Evolutionary conservation across 2,329 filamentous ascomycete species (phyloP).

Genomic region (Triangularia setosa): DNA sequence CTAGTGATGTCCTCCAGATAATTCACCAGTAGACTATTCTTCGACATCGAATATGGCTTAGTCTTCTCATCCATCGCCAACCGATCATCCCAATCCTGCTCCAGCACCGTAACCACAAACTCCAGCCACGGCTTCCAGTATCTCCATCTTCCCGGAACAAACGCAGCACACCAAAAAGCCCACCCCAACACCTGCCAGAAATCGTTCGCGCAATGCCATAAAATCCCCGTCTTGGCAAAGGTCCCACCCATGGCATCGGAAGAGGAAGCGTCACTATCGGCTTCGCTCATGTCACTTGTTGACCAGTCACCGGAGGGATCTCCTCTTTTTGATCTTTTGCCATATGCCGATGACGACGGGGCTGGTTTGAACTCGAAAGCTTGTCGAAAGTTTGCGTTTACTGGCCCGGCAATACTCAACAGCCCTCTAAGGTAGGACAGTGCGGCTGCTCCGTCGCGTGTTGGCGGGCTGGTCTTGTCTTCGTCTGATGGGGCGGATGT

Average conservation of each 20-base stretch:
- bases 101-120: conserved; percentile 73
- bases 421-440: conserved; percentile 67
- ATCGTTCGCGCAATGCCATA: conserved; percentile 75
- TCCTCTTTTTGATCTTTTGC: background rate
- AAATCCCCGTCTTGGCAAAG: conserved; percentile 50
- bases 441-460: conserved; percentile 60
- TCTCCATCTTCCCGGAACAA: conserved; percentile 70
- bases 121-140: conserved; percentile 79
- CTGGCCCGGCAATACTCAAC: conserved; percentile 60
- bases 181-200: conserved; percentile 90
- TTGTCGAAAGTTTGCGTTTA: conserved; percentile 64
- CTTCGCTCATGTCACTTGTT: background rate
- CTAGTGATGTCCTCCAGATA: conserved; percentile 49
- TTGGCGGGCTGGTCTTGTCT: conserved; percentile 43
- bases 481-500: conserved; percentile 67
- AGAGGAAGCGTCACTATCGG: conserved; percentile 33
- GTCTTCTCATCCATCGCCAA: conserved; percentile 41
- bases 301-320: background rate
- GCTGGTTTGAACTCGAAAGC: conserved; percentile 64
- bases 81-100: conserved; percentile 63
- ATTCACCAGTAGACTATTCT: conserved; percentile 55
- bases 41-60: conserved; percentile 35
- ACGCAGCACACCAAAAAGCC: conserved; percentile 84
- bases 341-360: background rate
- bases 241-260: conserved; percentile 41